Conservation (phyloP, 1,139 yeast genomes). For the Keqinozyma sinolaborantium region DNA sequence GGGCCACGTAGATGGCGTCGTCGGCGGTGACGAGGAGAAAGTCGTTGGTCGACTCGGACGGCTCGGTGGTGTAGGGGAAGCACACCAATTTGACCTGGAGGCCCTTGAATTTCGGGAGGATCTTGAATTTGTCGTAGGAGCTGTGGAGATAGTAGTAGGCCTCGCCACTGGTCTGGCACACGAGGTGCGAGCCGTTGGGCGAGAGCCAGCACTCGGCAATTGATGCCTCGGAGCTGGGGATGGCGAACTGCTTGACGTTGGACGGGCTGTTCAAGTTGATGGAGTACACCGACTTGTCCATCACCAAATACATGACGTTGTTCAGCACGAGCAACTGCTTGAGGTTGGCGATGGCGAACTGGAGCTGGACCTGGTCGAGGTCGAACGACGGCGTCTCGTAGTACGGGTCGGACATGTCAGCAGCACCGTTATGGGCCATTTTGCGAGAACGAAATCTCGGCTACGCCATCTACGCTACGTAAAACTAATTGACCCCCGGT, state of each 20-base stretch:
- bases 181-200: conserved; percentile 34
- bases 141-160: conserved; percentile 30
- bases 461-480: too few species aligned
- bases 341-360: conserved; percentile 29
- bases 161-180: conserved; percentile 23
- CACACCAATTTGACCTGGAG: conserved; percentile 22
- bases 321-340: conserved; percentile 23
- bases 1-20: conserved; percentile 24
- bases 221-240: conserved; percentile 16
- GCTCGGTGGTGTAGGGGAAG: conserved; percentile 13
- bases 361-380: conserved; percentile 42
- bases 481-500: too few species aligned
- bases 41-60: conserved; percentile 19
- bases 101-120: conserved; percentile 29
- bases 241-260: conserved; percentile 22
- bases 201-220: conserved; percentile 36
- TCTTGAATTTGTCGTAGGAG: conserved; percentile 29
- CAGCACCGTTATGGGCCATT: too few species aligned
- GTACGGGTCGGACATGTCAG: conserved; percentile 1
- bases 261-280: conserved; percentile 40
- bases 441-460: too few species aligned
- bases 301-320: conserved; percentile 34
- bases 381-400: conserved; percentile 23
- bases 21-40: conserved; percentile 29
- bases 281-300: conserved; percentile 18